Evolutionary conservation across 1,284 basidiomycete genomes (phyloP), one percentile per base, ranked within the genome.

Genomic region (Tausonia pullulans): DNA sequence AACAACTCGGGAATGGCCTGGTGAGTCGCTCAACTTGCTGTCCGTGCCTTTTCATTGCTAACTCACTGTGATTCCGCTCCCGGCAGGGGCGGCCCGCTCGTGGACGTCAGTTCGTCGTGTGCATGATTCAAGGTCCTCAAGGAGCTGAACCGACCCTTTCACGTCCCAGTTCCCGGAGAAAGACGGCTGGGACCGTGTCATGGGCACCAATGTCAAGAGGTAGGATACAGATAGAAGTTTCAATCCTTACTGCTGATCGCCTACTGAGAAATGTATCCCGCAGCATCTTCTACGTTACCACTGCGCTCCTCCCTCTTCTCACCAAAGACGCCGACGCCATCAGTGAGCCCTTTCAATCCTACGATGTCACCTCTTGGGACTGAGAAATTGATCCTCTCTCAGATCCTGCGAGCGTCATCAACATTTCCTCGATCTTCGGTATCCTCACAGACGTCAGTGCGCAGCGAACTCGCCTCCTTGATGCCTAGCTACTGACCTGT

Each of bases 101-200:
- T 27, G 27, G 27, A 27, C 27, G 27, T 27, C 27, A 27, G 27
- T 27, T 27, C 27, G 27, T 27, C 27, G 27, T 27, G 27, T 27
- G 27, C 27, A 27, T 2, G 27, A 27, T 27, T 27, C 27, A 27
- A 27, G 27, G 27, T 27, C 27, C 27, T 27, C 27, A 27, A 27
- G 27, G 27, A 27, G 27, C 27, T 27, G 27, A 27, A 27, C 27
- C 27, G 27, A 27, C 2, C 27, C 27, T 27, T 27, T 27, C 27
- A 27, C 27, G 27, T 27, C 27, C 27, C 27, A 87, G 70, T 85
- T 90, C 68, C 88, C 88, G 0, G 78, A 79, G 62, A 71, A 72
- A 51, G 72, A 76, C 68, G 90, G 90, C 1, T 93, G 90, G 90
- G 89, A 93, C 71, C 83, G 85, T 49, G 78, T 90, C 51, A 82